Evolutionary conservation across 495 filamentous ascomycete genomes (phyloP), one percentile per base, ranked within the genome.

Genomic region (Daldinia grandis): DNA sequence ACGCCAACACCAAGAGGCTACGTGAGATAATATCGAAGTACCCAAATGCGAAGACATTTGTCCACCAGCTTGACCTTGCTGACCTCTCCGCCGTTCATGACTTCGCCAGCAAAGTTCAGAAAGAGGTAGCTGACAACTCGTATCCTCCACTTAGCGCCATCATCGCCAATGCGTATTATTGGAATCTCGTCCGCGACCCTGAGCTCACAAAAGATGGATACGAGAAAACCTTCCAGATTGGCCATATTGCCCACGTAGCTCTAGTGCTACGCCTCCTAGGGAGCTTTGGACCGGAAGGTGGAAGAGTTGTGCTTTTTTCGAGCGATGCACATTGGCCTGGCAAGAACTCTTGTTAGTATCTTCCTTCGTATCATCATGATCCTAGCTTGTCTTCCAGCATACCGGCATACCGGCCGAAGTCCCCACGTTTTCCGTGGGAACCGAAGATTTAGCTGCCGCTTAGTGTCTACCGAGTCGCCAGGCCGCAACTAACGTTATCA

Each of bases 211-310:
- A 27, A 1, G 83, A 84, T 66, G 78, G 79, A 4, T 78, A 75
- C 31, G 83, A 86, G 55, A 77, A 80, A 31, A 81, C 77, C 14
- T 78, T 84, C 4, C 80, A 84, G 55, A 76, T 84, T 4, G 76
- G 69, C 38, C 80, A 85, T 63, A 55, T 84, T 25, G 74, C 82
- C 0, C 81, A 85, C 58, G 78, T 72, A 15, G 71, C 83, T 3
- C 62, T 85, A 15, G 62, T 84, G 8, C 69, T 84, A 21, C 78
- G 75, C 17, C 74, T 83, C 1, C 74, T 86, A 0, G 77, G 74
- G 1, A 80, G 75, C 58, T 83, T 84, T 73, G 66, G 78, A 8
- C 54, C 54, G 30, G 55, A 74, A 2, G 78, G 81, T 42, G 68
- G 68, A 3, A 75, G 81, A 0, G 69, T 84, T 17, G 73, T 83